A percentile compares a stretch with the other conserved stretches of the same genome.
phyloP scores from a whole-genome alignment of 768 basidiomycete genomes.

The Coprinellus micaceus region DNA sequence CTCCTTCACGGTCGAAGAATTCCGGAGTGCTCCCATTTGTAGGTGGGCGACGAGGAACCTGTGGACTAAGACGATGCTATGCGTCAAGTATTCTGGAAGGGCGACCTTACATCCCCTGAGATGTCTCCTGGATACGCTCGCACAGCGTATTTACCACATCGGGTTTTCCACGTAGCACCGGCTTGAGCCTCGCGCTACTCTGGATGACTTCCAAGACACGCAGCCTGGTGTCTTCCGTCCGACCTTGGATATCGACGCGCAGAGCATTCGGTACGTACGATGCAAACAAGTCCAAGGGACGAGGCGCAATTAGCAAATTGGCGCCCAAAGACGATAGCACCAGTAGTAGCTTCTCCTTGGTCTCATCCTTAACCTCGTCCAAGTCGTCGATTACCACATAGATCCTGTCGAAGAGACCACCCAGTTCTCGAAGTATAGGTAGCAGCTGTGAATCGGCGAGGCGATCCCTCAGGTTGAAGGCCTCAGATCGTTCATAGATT shows the following conservation, averaged over 20 bases:
- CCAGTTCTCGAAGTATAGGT: not conserved
- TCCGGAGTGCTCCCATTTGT: not conserved
- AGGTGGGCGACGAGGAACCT: conserved; percentile 8
- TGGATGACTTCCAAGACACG: not conserved
- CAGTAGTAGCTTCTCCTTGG: not conserved
- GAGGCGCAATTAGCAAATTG: not conserved
- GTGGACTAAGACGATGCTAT: not conserved
- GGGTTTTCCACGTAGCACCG: not conserved
- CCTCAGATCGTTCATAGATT: not conserved
- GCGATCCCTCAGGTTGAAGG: not conserved
- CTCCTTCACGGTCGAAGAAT: not conserved
- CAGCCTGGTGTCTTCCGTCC: not conserved
- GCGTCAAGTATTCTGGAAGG: not conserved
- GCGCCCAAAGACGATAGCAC: not conserved
- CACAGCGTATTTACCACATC: not conserved
- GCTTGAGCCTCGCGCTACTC: not conserved
- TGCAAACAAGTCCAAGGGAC: not conserved
- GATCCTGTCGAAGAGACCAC: not conserved
- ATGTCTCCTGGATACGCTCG: not conserved
- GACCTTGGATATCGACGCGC: not conserved
- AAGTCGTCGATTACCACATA: not conserved
- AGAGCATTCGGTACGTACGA: not conserved
- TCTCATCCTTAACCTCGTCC: not conserved
- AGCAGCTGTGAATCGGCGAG: not conserved
- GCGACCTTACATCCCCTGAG: not conserved